phyloP scores from a whole-genome alignment of 2,329 filamentous ascomycete genomes.

The Botryotinia convoluta region DNA sequence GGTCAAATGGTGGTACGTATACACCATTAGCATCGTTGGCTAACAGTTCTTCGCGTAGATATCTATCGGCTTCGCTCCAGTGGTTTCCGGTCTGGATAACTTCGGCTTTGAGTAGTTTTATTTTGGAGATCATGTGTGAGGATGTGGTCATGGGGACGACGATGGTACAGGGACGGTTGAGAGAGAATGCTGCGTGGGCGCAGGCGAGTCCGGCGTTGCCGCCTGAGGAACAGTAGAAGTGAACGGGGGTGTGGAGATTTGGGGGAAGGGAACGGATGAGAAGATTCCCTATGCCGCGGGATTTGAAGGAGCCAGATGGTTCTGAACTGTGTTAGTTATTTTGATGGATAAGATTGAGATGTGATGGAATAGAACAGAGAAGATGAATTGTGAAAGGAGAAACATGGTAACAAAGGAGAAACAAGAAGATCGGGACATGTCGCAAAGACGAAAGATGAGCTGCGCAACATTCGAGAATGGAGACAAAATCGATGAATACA shows the following conservation, averaged over 20 bases:
- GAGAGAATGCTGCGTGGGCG: slow-evolving; percentile 65
- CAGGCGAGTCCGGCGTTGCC: slow-evolving; percentile 85
- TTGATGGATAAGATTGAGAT: neutral
- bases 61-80: slow-evolving; percentile 67
- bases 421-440: slow-evolving; percentile 50
- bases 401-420: neutral
- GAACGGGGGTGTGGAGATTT: slow-evolving; percentile 42
- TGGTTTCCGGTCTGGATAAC: slow-evolving; percentile 67
- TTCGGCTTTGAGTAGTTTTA: slow-evolving; percentile 64
- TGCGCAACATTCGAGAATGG: neutral
- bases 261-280: slow-evolving; percentile 50
- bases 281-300: slow-evolving; percentile 69
- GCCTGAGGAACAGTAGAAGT: slow-evolving; percentile 78
- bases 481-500: neutral
- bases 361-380: neutral
- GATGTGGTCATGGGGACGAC: slow-evolving; percentile 54
- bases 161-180: slow-evolving; percentile 50
- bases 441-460: neutral
- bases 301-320: slow-evolving; percentile 71
- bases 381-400: neutral
- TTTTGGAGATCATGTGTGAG: slow-evolving; percentile 67
- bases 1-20: slow-evolving; percentile 70
- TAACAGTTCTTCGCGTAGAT: slow-evolving; percentile 59
- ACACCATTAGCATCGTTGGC: slow-evolving; percentile 48
- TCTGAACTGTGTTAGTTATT: slow-evolving; percentile 17